Base-by-base conservation (phyloP, 352 stramenopile species). In the Plasmopara halstedii region DNA sequence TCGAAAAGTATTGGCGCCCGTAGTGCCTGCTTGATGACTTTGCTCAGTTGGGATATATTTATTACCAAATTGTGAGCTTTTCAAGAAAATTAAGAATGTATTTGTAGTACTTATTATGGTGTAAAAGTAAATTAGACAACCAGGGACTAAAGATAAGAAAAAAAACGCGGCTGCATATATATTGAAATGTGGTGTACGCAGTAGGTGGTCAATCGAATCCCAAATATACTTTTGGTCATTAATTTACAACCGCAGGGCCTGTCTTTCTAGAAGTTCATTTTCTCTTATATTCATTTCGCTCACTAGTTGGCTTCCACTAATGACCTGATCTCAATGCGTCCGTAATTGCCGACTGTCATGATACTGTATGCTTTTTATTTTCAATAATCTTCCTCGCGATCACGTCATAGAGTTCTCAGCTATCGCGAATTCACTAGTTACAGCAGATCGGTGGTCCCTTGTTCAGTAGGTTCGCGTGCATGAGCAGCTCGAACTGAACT, bases 111-210 rank as follows among this genome's bases (percentile, higher is more conserved):
- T n/a, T n/a, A n/a, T n/a, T n/a, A n/a, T n/a, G n/a, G n/a, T n/a
- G n/a, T n/a, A n/a, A n/a, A n/a, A n/a, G n/a, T n/a, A n/a, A n/a
- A n/a, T n/a, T n/a, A n/a, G n/a, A n/a, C n/a, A n/a, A n/a, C n/a
- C n/a, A n/a, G n/a, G n/a, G n/a, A n/a, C n/a, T n/a, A n/a, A n/a
- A n/a, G n/a, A n/a, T n/a, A n/a, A n/a, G n/a, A n/a, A n/a, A n/a
- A n/a, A n/a, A n/a, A n/a, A 50, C 20, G 70, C 63, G 9, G 56
- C 43, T 0, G 57, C n/a, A n/a, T n/a, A n/a, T 48, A 4, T 5
- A 29, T 29, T 4, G 25, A 29, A 29, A 29, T 6, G 25, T 11
- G 25, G 25, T 10, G 11, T 11, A 10, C 25, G 25, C 25, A 29
- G 25, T 29, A 29, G 25, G 25, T 29, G 3, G 25, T 29, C 11